Evolutionary conservation across 2,329 filamentous ascomycete species (phyloP).

Genomic region (Cladosporium oxysporum): DNA sequence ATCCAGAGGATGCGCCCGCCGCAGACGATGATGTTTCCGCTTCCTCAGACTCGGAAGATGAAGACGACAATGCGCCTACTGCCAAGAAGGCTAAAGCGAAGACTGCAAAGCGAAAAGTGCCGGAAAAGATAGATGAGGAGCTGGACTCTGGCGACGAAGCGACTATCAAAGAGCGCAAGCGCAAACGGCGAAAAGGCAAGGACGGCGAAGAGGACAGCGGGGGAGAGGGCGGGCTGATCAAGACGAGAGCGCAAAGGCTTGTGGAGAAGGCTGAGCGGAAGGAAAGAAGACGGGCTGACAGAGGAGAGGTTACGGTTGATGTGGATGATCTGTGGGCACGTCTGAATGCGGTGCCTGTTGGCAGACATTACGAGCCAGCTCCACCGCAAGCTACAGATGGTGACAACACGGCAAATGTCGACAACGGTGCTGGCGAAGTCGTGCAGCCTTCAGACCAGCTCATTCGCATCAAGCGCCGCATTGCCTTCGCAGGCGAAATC

Average conservation of each 20-base stretch:
- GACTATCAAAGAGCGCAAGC: conserved; percentile 53
- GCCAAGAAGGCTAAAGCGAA: conserved; percentile 40
- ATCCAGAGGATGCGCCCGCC: conserved; percentile 36
- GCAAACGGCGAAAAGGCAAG: conserved; percentile 42
- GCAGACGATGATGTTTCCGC: conserved; percentile 35
- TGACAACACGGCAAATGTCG: background rate
- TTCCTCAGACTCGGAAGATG: conserved; percentile 39
- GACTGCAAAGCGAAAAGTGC: conserved; percentile 39
- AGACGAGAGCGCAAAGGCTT: conserved; percentile 55
- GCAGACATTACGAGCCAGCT: conserved; percentile 19
- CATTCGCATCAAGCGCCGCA: conserved; percentile 58
- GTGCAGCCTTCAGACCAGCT: conserved; percentile 42
- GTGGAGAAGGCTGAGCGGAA: conserved; percentile 52
- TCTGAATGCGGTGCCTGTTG: conserved; percentile 46
- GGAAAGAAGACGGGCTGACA: conserved; percentile 45
- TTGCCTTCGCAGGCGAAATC: conserved; percentile 58
- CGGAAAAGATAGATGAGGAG: conserved; percentile 39
- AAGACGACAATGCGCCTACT: conserved; percentile 28
- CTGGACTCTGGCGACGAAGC: conserved; percentile 59
- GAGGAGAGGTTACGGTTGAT: conserved; percentile 55
- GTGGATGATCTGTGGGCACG: conserved; percentile 57
- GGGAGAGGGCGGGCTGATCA: conserved; percentile 54
- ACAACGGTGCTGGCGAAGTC: background rate
- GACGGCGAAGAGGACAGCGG: conserved; percentile 44
- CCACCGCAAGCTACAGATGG: conserved; percentile 17